Evolutionary conservation across 345 rosid species (phyloP).

Genomic region (Trapa incisa): DNA sequence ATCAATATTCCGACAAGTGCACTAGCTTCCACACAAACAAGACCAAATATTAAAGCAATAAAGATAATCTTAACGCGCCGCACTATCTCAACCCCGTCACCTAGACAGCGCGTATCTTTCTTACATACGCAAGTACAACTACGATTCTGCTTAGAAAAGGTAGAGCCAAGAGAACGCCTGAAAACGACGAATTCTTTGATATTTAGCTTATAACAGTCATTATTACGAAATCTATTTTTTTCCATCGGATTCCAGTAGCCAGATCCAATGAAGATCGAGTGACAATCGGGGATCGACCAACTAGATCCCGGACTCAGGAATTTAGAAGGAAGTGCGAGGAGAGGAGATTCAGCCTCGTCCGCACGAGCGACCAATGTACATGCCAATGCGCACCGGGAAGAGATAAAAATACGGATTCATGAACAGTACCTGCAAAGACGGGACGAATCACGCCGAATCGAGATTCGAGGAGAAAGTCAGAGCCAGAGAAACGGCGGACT

Average conservation of each 20-base stretch:
- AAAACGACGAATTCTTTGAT: too few species aligned
- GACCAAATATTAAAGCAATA: background rate
- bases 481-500: too few species aligned
- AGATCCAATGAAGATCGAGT: constrained; percentile 3
- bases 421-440: background rate
- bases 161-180: too few species aligned
- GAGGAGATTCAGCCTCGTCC: background rate
- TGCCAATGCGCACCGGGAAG: too few species aligned
- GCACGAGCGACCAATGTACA: background rate
- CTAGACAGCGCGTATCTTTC: background rate
- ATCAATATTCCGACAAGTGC: background rate
- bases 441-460: background rate
- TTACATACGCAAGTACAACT: background rate
- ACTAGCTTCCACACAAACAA: background rate
- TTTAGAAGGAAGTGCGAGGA: background rate
- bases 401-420: background rate
- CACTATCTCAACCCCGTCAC: background rate
- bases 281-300: background rate
- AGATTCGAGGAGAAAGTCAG: background rate
- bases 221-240: background rate
- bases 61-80: background rate
- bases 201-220: background rate
- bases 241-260: background rate
- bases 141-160: background rate
- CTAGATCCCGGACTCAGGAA: background rate